Conservation (phyloP, 768 basidiomycete species). For the Mycena alexandri region DNA sequence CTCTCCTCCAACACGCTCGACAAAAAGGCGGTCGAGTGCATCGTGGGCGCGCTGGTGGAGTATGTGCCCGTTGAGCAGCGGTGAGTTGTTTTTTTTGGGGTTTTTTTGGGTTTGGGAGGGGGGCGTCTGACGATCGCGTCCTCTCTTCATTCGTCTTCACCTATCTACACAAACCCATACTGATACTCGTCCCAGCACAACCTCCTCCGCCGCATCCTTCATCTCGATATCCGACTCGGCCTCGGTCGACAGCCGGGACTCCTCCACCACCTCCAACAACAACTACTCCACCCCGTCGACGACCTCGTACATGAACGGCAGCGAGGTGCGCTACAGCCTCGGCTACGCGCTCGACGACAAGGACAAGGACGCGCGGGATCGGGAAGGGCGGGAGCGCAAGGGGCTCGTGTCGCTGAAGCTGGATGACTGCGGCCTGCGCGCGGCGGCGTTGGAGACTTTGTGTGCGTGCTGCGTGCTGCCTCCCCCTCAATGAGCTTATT, state of each 20-base stretch:
- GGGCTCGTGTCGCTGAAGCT: conserved; percentile 85
- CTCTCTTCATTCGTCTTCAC: neutral
- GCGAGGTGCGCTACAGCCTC: conserved; percentile 36
- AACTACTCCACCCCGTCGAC: neutral
- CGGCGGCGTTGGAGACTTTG: conserved; percentile 81
- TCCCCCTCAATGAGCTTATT: too few species aligned
- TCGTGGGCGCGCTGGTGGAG: conserved; percentile 74
- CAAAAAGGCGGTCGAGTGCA: conserved; percentile 85
- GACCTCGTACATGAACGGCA: conserved; percentile 2
- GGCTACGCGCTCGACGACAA: conserved; percentile 27
- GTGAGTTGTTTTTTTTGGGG: neutral
- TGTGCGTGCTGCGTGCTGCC: conserved; percentile 62
- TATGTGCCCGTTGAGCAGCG: conserved; percentile 16
- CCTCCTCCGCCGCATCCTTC: conserved; percentile 38
- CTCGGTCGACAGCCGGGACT: conserved; percentile 20
- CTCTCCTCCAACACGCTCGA: conserved; percentile 89
- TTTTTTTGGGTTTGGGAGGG: neutral
- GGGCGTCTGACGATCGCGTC: neutral
- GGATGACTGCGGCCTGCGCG: conserved; percentile 86
- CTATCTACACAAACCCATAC: neutral
- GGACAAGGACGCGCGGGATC: neutral
- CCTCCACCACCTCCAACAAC: neutral
- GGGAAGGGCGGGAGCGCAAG: neutral
- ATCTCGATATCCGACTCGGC: conserved; percentile 28
- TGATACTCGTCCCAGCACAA: conserved; percentile 30